Conservation (phyloP, 163 green algal species). For the Smithsoniella earleae region DNA sequence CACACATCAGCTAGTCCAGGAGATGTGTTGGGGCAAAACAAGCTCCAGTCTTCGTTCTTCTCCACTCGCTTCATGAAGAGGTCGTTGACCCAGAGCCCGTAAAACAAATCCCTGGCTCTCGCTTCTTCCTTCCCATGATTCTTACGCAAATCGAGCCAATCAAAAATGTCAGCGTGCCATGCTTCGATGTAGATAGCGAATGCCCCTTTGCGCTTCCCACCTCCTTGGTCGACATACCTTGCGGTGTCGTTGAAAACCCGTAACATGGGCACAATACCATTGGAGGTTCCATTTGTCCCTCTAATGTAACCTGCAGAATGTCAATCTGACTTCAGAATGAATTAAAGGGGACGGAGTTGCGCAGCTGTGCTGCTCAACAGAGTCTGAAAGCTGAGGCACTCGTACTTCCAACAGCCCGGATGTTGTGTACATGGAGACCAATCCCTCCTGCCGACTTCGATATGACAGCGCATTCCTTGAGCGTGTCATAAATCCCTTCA, state of each 20-base stretch:
- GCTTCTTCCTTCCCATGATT: conserved; percentile 99
- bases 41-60: conserved; percentile 76
- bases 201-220: conserved; percentile 96
- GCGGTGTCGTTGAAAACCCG: conserved; percentile 99
- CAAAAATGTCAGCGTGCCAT: conserved; percentile 98
- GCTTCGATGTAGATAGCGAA: conserved; percentile 99
- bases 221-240: conserved; percentile 84
- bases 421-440: conserved; percentile 59
- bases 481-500: conserved; percentile 98
- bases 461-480: conserved; percentile 98
- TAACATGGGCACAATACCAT: conserved; percentile 99
- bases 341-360: not conserved
- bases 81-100: conserved; percentile 95
- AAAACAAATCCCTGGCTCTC: conserved; percentile 93
- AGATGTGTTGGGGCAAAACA: conserved; percentile 97
- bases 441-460: conserved; percentile 90
- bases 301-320: conserved; percentile 84
- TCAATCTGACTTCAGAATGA: not conserved
- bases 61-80: conserved; percentile 91
- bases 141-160: conserved; percentile 86
- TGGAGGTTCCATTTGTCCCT: conserved; percentile 96
- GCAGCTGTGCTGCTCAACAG: no score
- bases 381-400: no score
- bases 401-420: conserved; percentile 57
- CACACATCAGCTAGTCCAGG: conserved; percentile 88